Percentiles rank a stretch among this genome's conserved stretches.
phyloP scores from a whole-genome alignment of 1,284 basidiomycete genomes.

The Ustilago cynodontis region DNA sequence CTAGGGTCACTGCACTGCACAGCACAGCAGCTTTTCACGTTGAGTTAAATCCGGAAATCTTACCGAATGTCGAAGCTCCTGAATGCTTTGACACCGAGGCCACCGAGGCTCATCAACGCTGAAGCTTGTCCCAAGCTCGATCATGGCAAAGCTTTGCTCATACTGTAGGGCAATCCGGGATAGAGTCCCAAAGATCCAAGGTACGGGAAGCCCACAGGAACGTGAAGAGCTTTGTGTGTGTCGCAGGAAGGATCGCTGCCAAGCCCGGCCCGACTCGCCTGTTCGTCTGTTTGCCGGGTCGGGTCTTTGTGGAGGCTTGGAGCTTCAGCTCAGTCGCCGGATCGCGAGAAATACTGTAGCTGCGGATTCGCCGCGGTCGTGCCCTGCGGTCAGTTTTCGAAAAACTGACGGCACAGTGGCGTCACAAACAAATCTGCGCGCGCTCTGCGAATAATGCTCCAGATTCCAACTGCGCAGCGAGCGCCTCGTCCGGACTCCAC shows the following conservation, averaged over 20 bases:
- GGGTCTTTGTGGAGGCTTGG: constrained; percentile 3
- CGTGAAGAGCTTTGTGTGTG: not conserved
- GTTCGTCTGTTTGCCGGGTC: not conserved
- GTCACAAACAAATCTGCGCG: not conserved
- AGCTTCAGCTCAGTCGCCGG: not conserved
- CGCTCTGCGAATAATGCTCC: not conserved
- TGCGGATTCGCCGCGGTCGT: constrained; percentile 2
- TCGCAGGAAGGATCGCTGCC: constrained; percentile 12
- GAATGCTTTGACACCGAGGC: not conserved
- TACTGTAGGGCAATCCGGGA: too few species aligned
- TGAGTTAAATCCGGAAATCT: not conserved
- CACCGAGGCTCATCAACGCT: too few species aligned
- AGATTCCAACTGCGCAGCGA: not conserved
- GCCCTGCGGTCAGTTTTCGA: not conserved
- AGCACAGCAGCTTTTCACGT: not conserved
- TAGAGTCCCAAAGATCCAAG: too few species aligned
- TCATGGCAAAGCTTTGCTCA: not conserved
- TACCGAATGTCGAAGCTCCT: not conserved
- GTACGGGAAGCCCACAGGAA: not conserved
- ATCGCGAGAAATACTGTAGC: not conserved
- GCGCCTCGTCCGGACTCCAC: not conserved
- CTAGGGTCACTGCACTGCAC: not conserved
- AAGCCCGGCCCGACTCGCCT: constrained; percentile 23
- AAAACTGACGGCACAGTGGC: constrained; percentile 1
- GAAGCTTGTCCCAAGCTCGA: too few species aligned